Evolutionary conservation across 176 grass and related monocot genomes (phyloP).

Genomic region (Alloteropsis semialata): DNA sequence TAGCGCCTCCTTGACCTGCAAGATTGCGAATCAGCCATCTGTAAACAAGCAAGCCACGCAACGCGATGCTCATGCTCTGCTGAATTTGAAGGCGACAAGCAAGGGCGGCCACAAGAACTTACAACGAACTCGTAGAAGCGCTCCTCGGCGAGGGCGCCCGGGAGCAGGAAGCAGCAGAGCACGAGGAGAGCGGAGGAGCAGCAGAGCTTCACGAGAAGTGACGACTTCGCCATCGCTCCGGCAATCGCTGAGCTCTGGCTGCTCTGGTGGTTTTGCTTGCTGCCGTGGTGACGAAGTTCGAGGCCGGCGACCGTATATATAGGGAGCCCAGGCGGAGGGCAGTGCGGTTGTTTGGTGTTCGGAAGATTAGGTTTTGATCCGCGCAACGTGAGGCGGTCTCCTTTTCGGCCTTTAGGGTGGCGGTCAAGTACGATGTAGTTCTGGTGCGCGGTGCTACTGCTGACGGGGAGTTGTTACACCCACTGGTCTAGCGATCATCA

Average conservation of each 20-base stretch:
- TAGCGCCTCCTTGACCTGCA: constrained; percentile 63
- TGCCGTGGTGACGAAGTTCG: constrained; percentile 22
- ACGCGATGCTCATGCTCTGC: too few species aligned
- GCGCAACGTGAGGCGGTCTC: background rate
- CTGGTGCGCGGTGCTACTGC: background rate
- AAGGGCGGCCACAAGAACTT: too few species aligned
- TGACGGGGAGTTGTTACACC: constrained; percentile 54
- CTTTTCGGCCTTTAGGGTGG: constrained; percentile 28
- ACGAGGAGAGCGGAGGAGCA: constrained; percentile 30
- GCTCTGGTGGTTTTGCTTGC: background rate
- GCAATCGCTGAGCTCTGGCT: background rate
- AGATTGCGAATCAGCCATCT: too few species aligned
- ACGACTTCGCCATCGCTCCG: constrained; percentile 5
- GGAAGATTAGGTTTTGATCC: constrained; percentile 75
- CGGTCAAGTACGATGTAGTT: constrained; percentile 17
- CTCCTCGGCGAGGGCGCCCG: constrained; percentile 48
- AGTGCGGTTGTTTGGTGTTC: constrained; percentile 61
- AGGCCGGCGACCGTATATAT: constrained; percentile 2
- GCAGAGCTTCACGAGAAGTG: constrained; percentile 9
- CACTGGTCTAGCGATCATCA: constrained; percentile 30
- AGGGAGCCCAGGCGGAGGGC: background rate
- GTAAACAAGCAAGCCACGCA: too few species aligned
- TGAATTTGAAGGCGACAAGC: too few species aligned
- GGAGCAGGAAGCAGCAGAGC: constrained; percentile 33
- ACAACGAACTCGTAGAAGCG: constrained; percentile 88